Base-by-base conservation (phyloP, 2,329 filamentous ascomycete species). In the Rhinocladiella similis region DNA sequence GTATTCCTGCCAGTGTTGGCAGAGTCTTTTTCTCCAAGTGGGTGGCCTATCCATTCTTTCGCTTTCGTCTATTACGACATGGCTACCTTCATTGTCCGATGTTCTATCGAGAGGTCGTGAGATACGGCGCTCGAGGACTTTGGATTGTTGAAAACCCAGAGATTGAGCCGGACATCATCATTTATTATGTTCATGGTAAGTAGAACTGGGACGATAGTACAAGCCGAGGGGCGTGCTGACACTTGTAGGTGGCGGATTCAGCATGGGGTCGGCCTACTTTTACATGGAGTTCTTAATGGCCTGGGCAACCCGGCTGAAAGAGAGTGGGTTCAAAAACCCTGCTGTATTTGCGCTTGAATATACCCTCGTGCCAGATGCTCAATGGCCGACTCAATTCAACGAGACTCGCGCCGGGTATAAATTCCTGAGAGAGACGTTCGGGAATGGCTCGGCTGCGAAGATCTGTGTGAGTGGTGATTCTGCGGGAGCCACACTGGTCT, bases 231-330 rank as follows among this genome's bases (percentile, higher is more conserved):
- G 62, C 18, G 47, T 16, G 45, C 9, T 47, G 43, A 50, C 69
- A 36, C 10, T n/a, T 20, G n/a, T 18, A 88, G 85, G 88, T 14
- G 91, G 91, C 19, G 91, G 91, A 0, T 94, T 95, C 69, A 83
- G 84, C 5, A 89, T 95, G 86, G 91, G 90, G 2, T 91, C 88
- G 12, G 78, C 82, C 16, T 89, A 88, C 73, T 95, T 95, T 71
- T 95, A 95, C 70, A 81, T 92, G 35, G 91, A 95, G 66, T 94
- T 93, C 63, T 78, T 95, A 2, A 75, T 93, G 52, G 82, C 84
- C 7, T 91, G 87, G 86, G 75, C 89, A 12, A 77, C 80, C 42
- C 74, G 91, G 16, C 77, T 95, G 38, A 78, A 83, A 53, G 74
- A 81, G 50, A 75, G 78, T 16, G 88, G 87, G 1, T 93, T 88